Conservation (phyloP, 2,329 filamentous ascomycete species). For the Bretziella fagacearum region DNA sequence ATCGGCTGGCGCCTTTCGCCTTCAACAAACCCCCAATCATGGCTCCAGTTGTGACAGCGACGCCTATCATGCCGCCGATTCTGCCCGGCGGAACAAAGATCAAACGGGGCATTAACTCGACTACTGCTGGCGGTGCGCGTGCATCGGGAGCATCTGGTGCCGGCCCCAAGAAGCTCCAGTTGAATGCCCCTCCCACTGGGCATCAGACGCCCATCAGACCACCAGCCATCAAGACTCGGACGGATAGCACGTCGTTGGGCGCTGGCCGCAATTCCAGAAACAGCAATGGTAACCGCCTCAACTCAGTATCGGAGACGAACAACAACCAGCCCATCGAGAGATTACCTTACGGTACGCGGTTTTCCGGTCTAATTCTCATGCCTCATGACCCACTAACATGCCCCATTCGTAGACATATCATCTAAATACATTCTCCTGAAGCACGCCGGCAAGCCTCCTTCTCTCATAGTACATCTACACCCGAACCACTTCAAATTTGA, state of each 20-base stretch:
- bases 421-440: slow-evolving; percentile 69
- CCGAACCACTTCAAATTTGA: slow-evolving; percentile 81
- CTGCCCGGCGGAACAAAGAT: slow-evolving; percentile 32
- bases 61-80: slow-evolving; percentile 25
- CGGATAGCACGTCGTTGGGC: slow-evolving; percentile 31
- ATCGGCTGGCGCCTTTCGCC: not conserved
- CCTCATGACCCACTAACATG: slow-evolving; percentile 15
- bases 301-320: slow-evolving; percentile 31
- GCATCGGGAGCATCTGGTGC: slow-evolving; percentile 42
- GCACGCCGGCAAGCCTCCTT: slow-evolving; percentile 58
- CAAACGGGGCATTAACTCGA: slow-evolving; percentile 51
- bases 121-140: slow-evolving; percentile 46
- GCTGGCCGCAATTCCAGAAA: slow-evolving; percentile 32
- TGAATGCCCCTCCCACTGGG: slow-evolving; percentile 27
- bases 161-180: slow-evolving; percentile 36
- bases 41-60: slow-evolving; percentile 38
- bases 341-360: slow-evolving; percentile 33
- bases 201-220: slow-evolving; percentile 12
- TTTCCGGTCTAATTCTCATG: slow-evolving; percentile 11
- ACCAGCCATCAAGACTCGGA: slow-evolving; percentile 11
- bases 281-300: slow-evolving; percentile 27
- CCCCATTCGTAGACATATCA: slow-evolving; percentile 42
- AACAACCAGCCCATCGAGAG: slow-evolving; percentile 26
- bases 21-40: slow-evolving; percentile 22
- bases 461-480: slow-evolving; percentile 72